Evolutionary conservation across 148 eudicot species (phyloP).

Genomic region (Rhododendron vialii): DNA sequence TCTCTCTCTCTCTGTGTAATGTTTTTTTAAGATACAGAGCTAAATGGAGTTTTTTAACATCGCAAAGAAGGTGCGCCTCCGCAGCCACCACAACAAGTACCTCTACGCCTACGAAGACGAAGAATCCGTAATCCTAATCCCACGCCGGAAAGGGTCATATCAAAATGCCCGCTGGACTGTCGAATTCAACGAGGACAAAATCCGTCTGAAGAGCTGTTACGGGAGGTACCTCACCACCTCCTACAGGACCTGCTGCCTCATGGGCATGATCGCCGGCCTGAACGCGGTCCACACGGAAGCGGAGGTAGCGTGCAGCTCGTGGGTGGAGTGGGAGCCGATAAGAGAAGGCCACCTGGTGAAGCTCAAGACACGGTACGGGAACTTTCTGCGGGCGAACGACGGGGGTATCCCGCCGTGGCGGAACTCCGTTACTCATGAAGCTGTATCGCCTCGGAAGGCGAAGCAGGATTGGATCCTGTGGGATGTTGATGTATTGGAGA

Average conservation of each 20-base stretch:
- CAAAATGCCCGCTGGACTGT: neutral
- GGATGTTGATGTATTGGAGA: neutral
- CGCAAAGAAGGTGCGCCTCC: neutral
- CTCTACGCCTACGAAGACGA: neutral
- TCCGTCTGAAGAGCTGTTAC: neutral
- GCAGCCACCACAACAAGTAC: neutral
- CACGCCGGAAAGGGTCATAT: neutral
- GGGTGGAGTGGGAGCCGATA: neutral
- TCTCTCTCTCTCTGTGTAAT: too few species aligned
- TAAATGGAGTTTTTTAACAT: neutral
- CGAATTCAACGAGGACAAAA: neutral
- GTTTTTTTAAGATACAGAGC: too few species aligned
- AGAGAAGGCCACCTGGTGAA: neutral
- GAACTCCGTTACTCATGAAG: neutral
- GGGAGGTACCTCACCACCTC: neutral
- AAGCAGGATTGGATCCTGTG: neutral
- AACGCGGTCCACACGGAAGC: neutral
- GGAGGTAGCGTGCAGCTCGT: neutral
- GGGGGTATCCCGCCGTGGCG: neutral
- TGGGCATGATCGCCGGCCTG: neutral
- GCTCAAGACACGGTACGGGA: neutral
- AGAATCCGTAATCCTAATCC: neutral
- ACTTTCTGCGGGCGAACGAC: neutral
- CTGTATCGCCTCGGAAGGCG: neutral
- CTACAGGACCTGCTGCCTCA: neutral